Evolutionary conservation across 768 basidiomycete genomes (phyloP).

Genomic region (Serendipita vermifera): DNA sequence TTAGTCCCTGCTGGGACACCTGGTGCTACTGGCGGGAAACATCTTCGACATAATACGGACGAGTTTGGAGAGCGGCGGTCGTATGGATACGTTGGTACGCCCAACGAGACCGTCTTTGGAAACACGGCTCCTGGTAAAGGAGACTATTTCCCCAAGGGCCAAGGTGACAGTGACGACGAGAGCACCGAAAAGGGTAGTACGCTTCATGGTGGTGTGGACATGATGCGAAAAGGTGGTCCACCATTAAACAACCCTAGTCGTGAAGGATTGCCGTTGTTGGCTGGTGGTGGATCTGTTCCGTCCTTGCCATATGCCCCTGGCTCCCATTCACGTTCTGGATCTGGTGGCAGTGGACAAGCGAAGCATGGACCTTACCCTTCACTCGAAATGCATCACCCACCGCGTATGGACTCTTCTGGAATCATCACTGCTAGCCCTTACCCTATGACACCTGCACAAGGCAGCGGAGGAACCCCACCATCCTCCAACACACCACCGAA

Average conservation of each 20-base stretch:
- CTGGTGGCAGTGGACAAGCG: neutral
- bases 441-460: neutral
- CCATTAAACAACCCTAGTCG: neutral
- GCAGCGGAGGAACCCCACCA: neutral
- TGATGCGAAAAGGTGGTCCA: no score
- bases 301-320: neutral
- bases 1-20: neutral
- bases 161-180: neutral
- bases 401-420: neutral
- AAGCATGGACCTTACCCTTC: neutral
- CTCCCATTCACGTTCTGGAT: neutral
- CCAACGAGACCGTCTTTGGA: slow-evolving; percentile 2
- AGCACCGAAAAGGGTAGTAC: slow-evolving; percentile 5
- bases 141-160: neutral
- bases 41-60: no score
- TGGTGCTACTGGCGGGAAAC: neutral
- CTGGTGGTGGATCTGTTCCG: neutral
- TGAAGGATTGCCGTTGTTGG: no score
- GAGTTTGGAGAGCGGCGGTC: no score
- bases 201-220: no score
- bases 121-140: neutral
- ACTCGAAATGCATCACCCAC: neutral
- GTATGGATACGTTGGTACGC: no score
- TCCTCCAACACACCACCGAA: no score
- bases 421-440: neutral